These are phyloP conservation scores for Patellifolia procumbens DNA, from an alignment of 179 eudicot species.

Conservation along the genomic window DNA sequence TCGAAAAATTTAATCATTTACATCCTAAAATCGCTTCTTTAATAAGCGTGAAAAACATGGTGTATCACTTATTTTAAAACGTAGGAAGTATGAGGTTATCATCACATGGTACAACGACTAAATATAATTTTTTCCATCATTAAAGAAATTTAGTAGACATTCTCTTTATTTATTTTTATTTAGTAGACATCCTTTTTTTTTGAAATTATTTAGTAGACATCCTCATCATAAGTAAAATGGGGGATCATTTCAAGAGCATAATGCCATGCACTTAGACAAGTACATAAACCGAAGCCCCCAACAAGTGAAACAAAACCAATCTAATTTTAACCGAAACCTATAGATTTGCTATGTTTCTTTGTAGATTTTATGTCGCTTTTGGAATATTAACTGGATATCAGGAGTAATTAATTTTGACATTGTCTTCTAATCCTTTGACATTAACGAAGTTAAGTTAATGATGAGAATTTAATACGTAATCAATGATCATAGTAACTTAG, in stretches of 20 bases:
- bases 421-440: not conserved
- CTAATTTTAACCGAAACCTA: constrained; percentile 9
- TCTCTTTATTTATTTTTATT: too few species aligned
- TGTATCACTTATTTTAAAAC: too few species aligned
- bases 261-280: constrained; percentile 34
- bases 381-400: not conserved
- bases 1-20: too few species aligned
- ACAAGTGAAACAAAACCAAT: constrained; percentile 7
- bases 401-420: too few species aligned
- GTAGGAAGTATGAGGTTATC: too few species aligned
- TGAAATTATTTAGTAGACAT: constrained; percentile 6
- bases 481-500: constrained; percentile 13
- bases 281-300: constrained; percentile 19
- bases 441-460: constrained; percentile 7
- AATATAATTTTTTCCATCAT: too few species aligned
- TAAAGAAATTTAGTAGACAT: too few species aligned
- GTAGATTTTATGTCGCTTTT: constrained; percentile 16
- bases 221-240: constrained; percentile 1
- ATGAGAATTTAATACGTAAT: not conserved
- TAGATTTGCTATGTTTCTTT: constrained; percentile 33
- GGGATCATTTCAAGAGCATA: constrained; percentile 16
- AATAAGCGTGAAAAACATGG: too few species aligned
- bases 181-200: too few species aligned
- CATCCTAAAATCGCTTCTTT: too few species aligned
- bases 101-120: too few species aligned